Evolutionary conservation across 805 yeast genomes (phyloP).

Genomic region (Schizosaccharomyces japonicus): DNA sequence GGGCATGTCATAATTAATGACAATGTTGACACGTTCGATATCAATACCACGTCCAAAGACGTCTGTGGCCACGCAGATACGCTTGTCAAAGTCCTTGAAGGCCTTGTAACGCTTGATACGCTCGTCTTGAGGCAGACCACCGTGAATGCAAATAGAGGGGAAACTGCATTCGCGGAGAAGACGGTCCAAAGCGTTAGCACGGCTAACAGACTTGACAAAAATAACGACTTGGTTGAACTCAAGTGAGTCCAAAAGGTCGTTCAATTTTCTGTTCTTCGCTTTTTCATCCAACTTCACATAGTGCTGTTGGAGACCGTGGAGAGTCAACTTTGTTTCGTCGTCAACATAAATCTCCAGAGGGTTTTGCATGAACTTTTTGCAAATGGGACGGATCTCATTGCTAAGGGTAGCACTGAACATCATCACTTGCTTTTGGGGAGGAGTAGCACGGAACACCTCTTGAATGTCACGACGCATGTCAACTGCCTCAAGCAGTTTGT

Average conservation of each 20-base stretch:
- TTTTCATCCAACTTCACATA: constrained; percentile 70
- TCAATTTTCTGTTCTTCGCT: constrained; percentile 78
- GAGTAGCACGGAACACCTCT: constrained; percentile 90
- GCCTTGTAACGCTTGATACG: constrained; percentile 90
- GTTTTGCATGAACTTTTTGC: constrained; percentile 93
- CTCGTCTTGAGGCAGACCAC: constrained; percentile 88
- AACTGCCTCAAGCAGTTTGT: constrained; percentile 66
- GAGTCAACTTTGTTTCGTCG: constrained; percentile 87
- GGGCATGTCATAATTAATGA: constrained; percentile 93
- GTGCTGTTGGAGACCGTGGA: constrained; percentile 95
- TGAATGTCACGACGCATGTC: constrained; percentile 98
- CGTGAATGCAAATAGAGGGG: constrained; percentile 93
- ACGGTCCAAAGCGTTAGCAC: constrained; percentile 80
- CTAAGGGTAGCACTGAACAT: constrained; percentile 95
- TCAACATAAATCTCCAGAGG: constrained; percentile 94
- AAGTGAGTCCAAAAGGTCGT: constrained; percentile 74
- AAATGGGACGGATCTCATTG: constrained; percentile 81
- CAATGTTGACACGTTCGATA: constrained; percentile 93
- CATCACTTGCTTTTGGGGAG: constrained; percentile 97
- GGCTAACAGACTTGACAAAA: constrained; percentile 70
- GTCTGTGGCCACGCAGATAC: constrained; percentile 95
- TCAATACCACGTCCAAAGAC: constrained; percentile 98
- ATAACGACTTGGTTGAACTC: constrained; percentile 97
- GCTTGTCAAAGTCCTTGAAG: constrained; percentile 92
- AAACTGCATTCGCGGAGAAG: constrained; percentile 75